Evolutionary conservation across 805 yeast genomes (phyloP), one percentile per base, ranked within the genome.

Genomic region (Zygoascus bituminiphila): DNA sequence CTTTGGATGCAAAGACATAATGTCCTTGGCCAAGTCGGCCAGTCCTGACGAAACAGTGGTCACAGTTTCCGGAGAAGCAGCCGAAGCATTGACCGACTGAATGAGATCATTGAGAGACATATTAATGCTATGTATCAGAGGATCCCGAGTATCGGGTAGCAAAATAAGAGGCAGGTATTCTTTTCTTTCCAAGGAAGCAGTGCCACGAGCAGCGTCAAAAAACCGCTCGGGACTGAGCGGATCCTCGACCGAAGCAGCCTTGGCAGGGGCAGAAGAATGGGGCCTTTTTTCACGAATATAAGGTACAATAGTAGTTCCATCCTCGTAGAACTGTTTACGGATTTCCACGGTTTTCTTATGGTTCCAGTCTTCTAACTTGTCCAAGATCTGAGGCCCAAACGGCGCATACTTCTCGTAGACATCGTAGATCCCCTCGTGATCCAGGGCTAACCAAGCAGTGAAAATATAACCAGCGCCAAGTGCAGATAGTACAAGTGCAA

Each of bases 41-140:
- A 57, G 42, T 19, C 49, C 42, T 25, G 36, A 22, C n/a, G 53
- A 31, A 10, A 57, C 61, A 12, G 39, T 36, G 24, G 29, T 20
- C 5, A 58, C 61, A 8, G 60, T 52, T 17, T 40, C 48, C 14
- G 51, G 55, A 26, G 55, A 48, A 19, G 54, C 57, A 8, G 58
- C 61, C 9, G 60, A 50, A 12, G 61, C 56, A 46, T 59, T 59
- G 42, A 52, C 51, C 33, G 56, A 51, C 12, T 55, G 50, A 17
- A 59, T 59, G 42, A 59, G 54, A 26, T 58, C 63, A 44, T 59
- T 59, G 43, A 59, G 50, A 2, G 57, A 49, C 59, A 56, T 54
- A 45, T 58, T 47, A 14, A 55, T 55, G 4, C 45, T 52, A n/a
- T 51, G 48, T 15, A 59, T 51, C 7, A 54, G 40, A 4, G 53